phyloP scores from a whole-genome alignment of 768 basidiomycete species.

The Inosperma sp. region DNA sequence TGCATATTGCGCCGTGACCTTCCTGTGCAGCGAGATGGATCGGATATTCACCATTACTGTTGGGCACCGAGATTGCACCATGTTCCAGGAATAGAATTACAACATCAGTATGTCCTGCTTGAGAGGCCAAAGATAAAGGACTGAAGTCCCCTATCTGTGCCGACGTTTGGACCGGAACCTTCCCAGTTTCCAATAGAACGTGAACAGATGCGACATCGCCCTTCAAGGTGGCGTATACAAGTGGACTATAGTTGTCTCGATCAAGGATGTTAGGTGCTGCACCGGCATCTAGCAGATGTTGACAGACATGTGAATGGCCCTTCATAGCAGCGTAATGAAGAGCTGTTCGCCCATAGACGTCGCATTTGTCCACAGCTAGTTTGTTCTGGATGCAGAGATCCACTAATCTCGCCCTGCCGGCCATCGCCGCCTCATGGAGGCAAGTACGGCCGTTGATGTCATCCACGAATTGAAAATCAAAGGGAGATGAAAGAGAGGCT shows the following conservation, averaged over 20 bases:
- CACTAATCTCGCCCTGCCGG: constrained; percentile 74
- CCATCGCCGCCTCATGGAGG: constrained; percentile 89
- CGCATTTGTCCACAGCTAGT: constrained; percentile 66
- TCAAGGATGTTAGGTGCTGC: constrained; percentile 70
- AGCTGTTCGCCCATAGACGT: constrained; percentile 89
- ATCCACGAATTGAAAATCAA: constrained; percentile 90
- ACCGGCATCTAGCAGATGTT: constrained; percentile 63
- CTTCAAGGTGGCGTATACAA: constrained; percentile 87
- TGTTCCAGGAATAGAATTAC: constrained; percentile 70
- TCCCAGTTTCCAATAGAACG: constrained; percentile 72
- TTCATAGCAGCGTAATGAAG: constrained; percentile 96
- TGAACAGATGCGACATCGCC: constrained; percentile 81
- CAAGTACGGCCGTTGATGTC: constrained; percentile 96
- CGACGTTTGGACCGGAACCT: constrained; percentile 57
- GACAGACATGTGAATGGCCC: constrained; percentile 74
- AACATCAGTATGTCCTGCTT: constrained; percentile 82
- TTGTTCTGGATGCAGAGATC: constrained; percentile 72
- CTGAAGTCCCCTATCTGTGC: constrained; percentile 63
- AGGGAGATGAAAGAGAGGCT: constrained; percentile 56
- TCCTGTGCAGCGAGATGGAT: constrained; percentile 93
- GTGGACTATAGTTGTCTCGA: constrained; percentile 91
- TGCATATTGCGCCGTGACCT: constrained; percentile 85
- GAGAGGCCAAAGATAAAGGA: constrained; percentile 87
- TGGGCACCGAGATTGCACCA: constrained; percentile 75
- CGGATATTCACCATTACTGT: constrained; percentile 95